Conservation (phyloP, 1,139 yeast species). For the Taphrina communis region DNA sequence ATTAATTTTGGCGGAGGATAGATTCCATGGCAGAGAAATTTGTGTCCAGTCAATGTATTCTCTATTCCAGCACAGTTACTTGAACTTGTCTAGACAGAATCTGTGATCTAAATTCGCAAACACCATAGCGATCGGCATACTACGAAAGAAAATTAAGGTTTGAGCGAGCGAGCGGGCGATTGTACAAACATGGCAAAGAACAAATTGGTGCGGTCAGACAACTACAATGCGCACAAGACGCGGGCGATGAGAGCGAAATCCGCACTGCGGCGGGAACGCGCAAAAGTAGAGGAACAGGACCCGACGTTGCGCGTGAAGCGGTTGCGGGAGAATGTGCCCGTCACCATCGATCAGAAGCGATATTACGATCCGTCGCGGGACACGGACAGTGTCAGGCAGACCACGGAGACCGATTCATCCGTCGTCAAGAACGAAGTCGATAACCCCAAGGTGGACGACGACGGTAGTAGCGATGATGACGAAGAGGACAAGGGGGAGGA, state of each 20-base stretch:
- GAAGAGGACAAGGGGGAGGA: conserved; percentile 52
- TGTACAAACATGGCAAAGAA: conserved; percentile 23
- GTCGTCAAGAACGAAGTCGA: conserved; percentile 21
- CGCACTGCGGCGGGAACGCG: conserved; percentile 30
- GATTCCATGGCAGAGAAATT: background rate
- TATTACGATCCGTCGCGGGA: conserved; percentile 63
- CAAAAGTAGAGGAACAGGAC: conserved; percentile 32
- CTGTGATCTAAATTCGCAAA: background rate
- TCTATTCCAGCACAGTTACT: background rate
- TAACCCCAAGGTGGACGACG: conserved; percentile 14
- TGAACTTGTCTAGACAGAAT: background rate
- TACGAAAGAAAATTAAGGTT: too few relatives aligned
- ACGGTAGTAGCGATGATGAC: background rate
- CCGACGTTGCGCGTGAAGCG: conserved; percentile 55
- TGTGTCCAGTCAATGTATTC: background rate
- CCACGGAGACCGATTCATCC: conserved; percentile 22
- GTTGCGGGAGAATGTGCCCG: conserved; percentile 77
- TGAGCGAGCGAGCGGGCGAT: too few relatives aligned
- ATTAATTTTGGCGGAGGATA: conserved; percentile 1
- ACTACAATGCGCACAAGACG: conserved; percentile 38
- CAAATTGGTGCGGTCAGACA: conserved; percentile 37
- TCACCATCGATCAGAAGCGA: conserved; percentile 85
- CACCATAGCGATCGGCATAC: background rate
- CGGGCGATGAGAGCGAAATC: conserved; percentile 23
- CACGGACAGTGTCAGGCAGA: conserved; percentile 27